Evolutionary conservation across 306 rosid species (phyloP).

Genomic region (Vigna mungo): DNA sequence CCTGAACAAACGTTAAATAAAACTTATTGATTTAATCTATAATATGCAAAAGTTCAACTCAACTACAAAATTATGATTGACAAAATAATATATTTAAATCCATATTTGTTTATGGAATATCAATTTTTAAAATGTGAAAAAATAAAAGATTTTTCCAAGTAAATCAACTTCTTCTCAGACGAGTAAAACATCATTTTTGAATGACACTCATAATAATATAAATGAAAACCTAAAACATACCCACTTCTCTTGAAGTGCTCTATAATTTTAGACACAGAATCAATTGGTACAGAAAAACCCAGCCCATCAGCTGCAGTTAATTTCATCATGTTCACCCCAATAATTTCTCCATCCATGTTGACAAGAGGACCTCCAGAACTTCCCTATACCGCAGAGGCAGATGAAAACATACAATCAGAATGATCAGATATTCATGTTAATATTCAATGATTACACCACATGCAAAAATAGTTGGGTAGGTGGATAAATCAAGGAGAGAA

Average conservation of each 20-base stretch:
- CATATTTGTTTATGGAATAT: constrained; percentile 21
- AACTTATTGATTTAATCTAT: constrained; percentile 18
- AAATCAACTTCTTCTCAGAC: neutral
- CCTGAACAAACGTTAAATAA: constrained; percentile 55
- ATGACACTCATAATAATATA: neutral
- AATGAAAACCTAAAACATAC: constrained; percentile 46
- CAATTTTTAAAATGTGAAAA: constrained; percentile 2
- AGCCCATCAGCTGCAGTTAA: constrained; percentile 79
- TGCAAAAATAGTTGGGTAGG: constrained; percentile 19
- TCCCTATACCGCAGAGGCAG: constrained; percentile 60
- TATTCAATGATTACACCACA: constrained; percentile 22
- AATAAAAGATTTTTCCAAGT: neutral
- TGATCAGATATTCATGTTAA: neutral
- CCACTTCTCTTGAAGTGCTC: constrained; percentile 85
- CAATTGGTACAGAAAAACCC: constrained; percentile 89
- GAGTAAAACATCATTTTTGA: constrained; percentile 13
- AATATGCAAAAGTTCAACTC: constrained; percentile 19
- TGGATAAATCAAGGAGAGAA: constrained; percentile 14
- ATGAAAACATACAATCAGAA: constrained; percentile 26
- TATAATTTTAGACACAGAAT: constrained; percentile 71
- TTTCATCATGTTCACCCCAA: constrained; percentile 88
- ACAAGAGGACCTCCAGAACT: constrained; percentile 96
- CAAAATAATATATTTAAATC: constrained; percentile 12
- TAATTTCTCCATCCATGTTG: constrained; percentile 88
- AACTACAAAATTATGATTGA: constrained; percentile 20